These are phyloP conservation scores for Pythium monospermum DNA, from an alignment of 352 stramenopile species.

Conservation along the genomic window DNA sequence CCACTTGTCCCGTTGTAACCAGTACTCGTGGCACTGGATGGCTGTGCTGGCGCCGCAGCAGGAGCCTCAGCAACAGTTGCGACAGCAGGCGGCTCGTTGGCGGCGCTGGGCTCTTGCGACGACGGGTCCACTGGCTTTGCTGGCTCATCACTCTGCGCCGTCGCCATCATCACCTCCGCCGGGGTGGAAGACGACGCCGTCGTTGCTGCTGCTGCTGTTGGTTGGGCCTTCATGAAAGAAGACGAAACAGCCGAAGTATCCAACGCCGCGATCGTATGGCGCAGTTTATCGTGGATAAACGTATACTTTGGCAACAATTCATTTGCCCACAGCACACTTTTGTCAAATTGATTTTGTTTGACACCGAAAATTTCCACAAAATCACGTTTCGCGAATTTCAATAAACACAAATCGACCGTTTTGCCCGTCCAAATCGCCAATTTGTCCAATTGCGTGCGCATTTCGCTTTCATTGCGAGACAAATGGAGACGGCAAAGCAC, in stretches of 20 bases:
- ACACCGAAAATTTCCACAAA: conserved; percentile 34
- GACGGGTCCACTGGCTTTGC: not conserved
- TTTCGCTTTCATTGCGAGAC: conserved; percentile 44
- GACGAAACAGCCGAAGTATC: no score
- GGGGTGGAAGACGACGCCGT: not conserved
- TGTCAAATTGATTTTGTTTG: conserved; percentile 27
- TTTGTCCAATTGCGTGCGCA: conserved; percentile 49
- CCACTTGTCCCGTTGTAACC: no score
- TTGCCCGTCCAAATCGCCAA: conserved; percentile 51
- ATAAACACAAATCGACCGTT: conserved; percentile 37
- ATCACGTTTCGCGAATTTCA: conserved; percentile 55
- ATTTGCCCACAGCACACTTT: conserved; percentile 33
- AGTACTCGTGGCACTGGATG: no score
- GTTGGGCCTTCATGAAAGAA: conserved; percentile 8
- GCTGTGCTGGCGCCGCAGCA: not conserved
- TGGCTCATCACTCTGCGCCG: not conserved
- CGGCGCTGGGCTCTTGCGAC: not conserved
- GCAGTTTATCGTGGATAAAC: conserved; percentile 46
- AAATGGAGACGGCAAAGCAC: conserved; percentile 43
- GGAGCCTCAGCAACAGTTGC: not conserved
- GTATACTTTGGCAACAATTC: conserved; percentile 64
- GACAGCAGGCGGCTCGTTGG: not conserved
- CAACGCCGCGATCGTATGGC: conserved; percentile 31
- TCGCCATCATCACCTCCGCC: not conserved
- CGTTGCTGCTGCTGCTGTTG: not conserved